phyloP scores from a whole-genome alignment of 2,329 filamentous ascomycete species.

The Beauveria scarabaeidicola region DNA sequence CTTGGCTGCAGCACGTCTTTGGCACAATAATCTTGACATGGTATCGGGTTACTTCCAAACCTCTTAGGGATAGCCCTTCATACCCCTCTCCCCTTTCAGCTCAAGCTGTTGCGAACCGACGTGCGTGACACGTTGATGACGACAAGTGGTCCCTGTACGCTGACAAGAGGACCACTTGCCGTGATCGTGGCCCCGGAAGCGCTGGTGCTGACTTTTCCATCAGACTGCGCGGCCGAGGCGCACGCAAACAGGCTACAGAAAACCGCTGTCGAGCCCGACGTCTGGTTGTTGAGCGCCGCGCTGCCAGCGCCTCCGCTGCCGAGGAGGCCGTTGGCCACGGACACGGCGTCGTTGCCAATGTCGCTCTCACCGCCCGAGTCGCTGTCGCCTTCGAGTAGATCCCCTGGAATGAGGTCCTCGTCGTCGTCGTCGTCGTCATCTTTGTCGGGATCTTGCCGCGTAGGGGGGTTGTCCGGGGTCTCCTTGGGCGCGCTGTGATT shows the following conservation, averaged over 20 bases:
- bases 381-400: neutral
- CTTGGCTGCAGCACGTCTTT: too few relatives aligned
- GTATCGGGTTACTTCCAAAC: too few relatives aligned
- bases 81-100: neutral
- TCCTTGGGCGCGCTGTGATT: neutral
- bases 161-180: neutral
- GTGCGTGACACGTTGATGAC: neutral
- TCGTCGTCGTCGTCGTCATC: neutral
- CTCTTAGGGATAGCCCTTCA: too few relatives aligned
- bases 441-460: neutral
- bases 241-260: slow-evolving; percentile 3
- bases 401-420: neutral
- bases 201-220: slow-evolving; percentile 1
- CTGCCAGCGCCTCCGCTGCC: neutral
- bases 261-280: neutral
- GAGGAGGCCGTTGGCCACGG: slow-evolving; percentile 3
- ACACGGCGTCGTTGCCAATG: neutral
- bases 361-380: slow-evolving; percentile 1
- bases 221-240: neutral
- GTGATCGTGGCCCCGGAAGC: neutral
- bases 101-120: neutral
- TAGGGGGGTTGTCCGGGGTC: neutral
- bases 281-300: neutral
- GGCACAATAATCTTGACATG: too few relatives aligned
- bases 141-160: neutral